phyloP scores from a whole-genome alignment of 2,329 filamentous ascomycete species.

The Penicillium sp. region DNA sequence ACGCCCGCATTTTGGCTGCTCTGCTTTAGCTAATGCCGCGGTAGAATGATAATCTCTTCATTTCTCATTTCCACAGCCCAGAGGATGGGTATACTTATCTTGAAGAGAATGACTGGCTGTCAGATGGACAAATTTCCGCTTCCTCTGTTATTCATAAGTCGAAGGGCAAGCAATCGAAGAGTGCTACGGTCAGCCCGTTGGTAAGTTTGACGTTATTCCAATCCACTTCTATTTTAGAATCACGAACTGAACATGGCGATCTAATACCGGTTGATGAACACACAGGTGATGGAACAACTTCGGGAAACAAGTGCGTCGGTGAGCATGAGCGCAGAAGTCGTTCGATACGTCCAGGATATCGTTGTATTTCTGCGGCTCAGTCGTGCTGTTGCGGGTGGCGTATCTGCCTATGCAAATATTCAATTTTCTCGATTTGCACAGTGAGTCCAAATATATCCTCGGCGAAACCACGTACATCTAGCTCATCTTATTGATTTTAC shows the following conservation, averaged over 20 bases:
- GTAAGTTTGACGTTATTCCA: conserved; percentile 17
- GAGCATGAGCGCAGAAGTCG: conserved; percentile 71
- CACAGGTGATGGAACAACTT: conserved; percentile 56
- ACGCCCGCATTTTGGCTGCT: background rate
- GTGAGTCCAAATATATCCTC: conserved; percentile 33
- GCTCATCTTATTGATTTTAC: background rate
- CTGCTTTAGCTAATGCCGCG: background rate
- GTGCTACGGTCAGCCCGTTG: conserved; percentile 23
- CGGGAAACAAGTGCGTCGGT: conserved; percentile 59
- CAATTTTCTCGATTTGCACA: conserved; percentile 70
- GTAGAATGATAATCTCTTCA: conserved; percentile 77
- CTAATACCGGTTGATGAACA: background rate
- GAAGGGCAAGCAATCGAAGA: conserved; percentile 18
- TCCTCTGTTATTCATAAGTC: conserved; percentile 40
- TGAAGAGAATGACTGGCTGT: conserved; percentile 57
- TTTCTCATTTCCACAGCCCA: conserved; percentile 79
- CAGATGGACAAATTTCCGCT: conserved; percentile 36
- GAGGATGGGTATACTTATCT: conserved; percentile 72
- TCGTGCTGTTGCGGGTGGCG: conserved; percentile 75
- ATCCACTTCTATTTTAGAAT: background rate
- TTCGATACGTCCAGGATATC: conserved; percentile 83
- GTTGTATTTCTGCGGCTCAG: conserved; percentile 84
- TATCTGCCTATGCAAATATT: conserved; percentile 74
- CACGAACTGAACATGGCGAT: background rate
- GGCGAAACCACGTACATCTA: background rate